Conservation (phyloP, 805 yeast genomes). For the Kodamaea nitidulidarum region DNA sequence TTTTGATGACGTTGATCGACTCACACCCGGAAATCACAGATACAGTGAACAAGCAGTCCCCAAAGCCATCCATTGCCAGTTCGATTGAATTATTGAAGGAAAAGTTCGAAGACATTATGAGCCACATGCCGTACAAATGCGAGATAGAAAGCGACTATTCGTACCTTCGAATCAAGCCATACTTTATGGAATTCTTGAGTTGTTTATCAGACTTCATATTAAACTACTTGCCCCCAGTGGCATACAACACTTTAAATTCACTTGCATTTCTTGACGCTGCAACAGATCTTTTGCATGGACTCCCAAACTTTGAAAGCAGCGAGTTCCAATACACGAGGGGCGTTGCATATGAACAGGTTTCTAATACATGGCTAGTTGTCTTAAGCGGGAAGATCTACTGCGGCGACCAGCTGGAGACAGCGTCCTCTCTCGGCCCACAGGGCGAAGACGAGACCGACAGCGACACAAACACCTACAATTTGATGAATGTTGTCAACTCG, state of each 20-base stretch:
- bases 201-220: conserved; percentile 72
- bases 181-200: conserved; percentile 62
- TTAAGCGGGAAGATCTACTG: conserved; percentile 24
- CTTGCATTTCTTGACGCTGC: conserved; percentile 62
- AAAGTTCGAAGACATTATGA: conserved; percentile 43
- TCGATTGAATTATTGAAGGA: conserved; percentile 47
- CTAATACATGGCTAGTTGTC: conserved; percentile 53
- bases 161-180: conserved; percentile 65
- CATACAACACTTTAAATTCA: conserved; percentile 48
- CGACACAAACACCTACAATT: conserved; percentile 16
- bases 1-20: conserved; percentile 51
- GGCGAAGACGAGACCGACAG: conserved; percentile 10
- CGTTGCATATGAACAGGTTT: conserved; percentile 59
- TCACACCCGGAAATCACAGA: conserved; percentile 59
- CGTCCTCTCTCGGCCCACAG: no score
- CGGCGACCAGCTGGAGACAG: conserved; percentile 8
- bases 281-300: conserved; percentile 52
- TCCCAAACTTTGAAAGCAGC: conserved; percentile 62
- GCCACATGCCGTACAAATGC: conserved; percentile 69
- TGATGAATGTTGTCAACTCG: conserved; percentile 31
- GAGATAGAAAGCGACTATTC: conserved; percentile 72
- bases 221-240: conserved; percentile 69
- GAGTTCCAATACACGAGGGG: conserved; percentile 50
- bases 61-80: conserved; percentile 52
- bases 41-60: conserved; percentile 50